Evolutionary conservation across 345 rosid genomes (phyloP).

Genomic region (Eucalyptus pumila): DNA sequence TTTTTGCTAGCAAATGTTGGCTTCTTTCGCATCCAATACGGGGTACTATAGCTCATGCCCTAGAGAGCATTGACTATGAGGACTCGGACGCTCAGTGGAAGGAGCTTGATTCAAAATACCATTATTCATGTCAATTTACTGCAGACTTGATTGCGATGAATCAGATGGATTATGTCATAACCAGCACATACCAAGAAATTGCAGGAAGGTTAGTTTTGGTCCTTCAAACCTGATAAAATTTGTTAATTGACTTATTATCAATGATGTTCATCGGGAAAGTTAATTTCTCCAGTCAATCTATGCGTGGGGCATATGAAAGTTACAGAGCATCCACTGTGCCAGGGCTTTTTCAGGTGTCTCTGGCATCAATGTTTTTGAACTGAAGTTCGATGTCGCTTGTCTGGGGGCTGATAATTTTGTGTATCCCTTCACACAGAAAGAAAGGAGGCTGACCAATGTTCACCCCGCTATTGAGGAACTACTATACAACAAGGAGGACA

Average conservation of each 20-base stretch:
- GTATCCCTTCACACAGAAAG: constrained; percentile 53
- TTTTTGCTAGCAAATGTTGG: not conserved
- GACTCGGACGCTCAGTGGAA: constrained; percentile 87
- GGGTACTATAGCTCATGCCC: constrained; percentile 84
- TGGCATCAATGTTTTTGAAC: constrained; percentile 82
- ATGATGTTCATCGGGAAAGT: not conserved
- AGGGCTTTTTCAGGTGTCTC: constrained; percentile 72
- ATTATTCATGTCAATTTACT: constrained; percentile 88
- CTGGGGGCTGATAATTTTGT: constrained; percentile 96
- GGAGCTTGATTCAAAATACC: constrained; percentile 69
- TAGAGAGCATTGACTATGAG: constrained; percentile 81
- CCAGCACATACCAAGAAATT: constrained; percentile 88
- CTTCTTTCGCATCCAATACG: not conserved
- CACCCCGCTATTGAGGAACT: constrained; percentile 69
- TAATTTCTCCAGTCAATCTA: constrained; percentile 37
- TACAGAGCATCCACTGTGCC: constrained; percentile 82
- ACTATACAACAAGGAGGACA: constrained; percentile 52
- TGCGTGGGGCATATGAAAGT: constrained; percentile 83
- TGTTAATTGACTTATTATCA: not conserved
- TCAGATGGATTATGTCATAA: constrained; percentile 62
- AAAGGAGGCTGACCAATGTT: constrained; percentile 34
- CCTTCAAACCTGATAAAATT: not conserved
- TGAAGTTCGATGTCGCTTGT: constrained; percentile 78
- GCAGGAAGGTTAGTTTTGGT: constrained; percentile 59
- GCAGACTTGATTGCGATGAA: constrained; percentile 86